Evolutionary conservation across 495 filamentous ascomycete genomes (phyloP), one percentile per base, ranked within the genome.

Genomic region (Neurospora sp.): DNA sequence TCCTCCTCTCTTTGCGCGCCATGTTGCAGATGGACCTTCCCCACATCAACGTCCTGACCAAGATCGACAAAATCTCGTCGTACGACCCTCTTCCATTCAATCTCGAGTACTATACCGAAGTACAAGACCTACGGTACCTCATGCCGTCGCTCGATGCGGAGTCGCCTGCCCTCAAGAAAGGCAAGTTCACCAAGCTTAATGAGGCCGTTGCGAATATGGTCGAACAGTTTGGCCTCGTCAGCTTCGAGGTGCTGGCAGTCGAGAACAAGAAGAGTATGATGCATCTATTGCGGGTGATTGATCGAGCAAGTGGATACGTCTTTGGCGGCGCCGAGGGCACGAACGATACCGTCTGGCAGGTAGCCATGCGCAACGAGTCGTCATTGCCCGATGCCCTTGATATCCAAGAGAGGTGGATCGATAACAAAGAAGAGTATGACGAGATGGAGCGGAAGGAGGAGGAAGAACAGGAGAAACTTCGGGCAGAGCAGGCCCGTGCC

Each of bases 1-100:
- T 98, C 72, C 89, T 99, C 71, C 91, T 98, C 41, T 93, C 93
- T 44, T 89, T 99, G 71, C 91, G 96, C 74, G 92, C 93, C 76
- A 99, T 99, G 96, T 89, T 99, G 40, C 95, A 98, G 83, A 93
- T 99, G 85, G 95, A 97, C 78, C 89, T 98, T 40, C 93, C 96
- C 16, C 93, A 97, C 77, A 85, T 99, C 71, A 98, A 99, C 80
- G 92, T 98, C 72, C 87, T 99, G 35, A 97, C 94, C 22, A 99
- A 99, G 83, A 97, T 99, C 81, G 96, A 99, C 83, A 96, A 96
- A 74, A 84, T 98, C 40, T 73, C 84, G 12, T 83, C 87, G 12
- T 97, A 97, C 78, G 87, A 91, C 53, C 88, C 91, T 9, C 88
- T 98, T 0, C 92, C 94, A 0, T 98, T 99, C 85, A 94, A 95